Evolutionary conservation across 495 filamentous ascomycete genomes (phyloP).

Genomic region (Penicillium coffeae): DNA sequence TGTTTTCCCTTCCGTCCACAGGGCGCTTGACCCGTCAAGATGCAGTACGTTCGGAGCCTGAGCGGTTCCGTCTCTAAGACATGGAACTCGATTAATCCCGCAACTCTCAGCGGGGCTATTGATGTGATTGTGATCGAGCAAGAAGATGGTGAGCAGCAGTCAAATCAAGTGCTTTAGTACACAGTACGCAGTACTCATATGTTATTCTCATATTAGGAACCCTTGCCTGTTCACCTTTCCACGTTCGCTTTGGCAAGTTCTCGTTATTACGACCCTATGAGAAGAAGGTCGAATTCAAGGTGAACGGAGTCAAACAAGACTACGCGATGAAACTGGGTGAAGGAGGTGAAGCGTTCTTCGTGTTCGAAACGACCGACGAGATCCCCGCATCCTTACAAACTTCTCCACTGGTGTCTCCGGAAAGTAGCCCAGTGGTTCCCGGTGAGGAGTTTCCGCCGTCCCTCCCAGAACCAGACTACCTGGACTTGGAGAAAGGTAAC

Average conservation of each 20-base stretch:
- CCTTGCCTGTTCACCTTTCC: constrained; percentile 92
- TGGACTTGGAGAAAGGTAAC: constrained; percentile 58
- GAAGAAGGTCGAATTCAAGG: constrained; percentile 97
- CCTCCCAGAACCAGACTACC: constrained; percentile 77
- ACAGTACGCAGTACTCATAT: not conserved
- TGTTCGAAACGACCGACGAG: constrained; percentile 87
- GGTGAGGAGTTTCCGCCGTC: constrained; percentile 52
- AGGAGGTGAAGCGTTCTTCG: constrained; percentile 96
- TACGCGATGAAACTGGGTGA: constrained; percentile 99
- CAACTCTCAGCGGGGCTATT: constrained; percentile 94
- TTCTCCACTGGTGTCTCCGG: constrained; percentile 86
- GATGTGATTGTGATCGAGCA: constrained; percentile 99
- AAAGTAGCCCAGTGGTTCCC: constrained; percentile 64
- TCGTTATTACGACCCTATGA: constrained; percentile 91
- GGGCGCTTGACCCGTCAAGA: constrained; percentile 38
- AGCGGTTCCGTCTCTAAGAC: constrained; percentile 95
- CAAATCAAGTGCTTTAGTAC: not conserved
- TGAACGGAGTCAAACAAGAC: constrained; percentile 87
- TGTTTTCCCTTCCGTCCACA: constrained; percentile 6
- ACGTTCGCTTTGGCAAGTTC: constrained; percentile 99
- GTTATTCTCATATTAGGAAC: constrained; percentile 41
- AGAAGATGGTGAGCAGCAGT: constrained; percentile 66
- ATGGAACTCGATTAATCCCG: constrained; percentile 99
- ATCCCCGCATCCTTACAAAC: constrained; percentile 91
- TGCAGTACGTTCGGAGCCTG: constrained; percentile 98